Evolutionary conservation across 192 early-diverging fungal species (phyloP).

Genomic region (Podila epigama): DNA sequence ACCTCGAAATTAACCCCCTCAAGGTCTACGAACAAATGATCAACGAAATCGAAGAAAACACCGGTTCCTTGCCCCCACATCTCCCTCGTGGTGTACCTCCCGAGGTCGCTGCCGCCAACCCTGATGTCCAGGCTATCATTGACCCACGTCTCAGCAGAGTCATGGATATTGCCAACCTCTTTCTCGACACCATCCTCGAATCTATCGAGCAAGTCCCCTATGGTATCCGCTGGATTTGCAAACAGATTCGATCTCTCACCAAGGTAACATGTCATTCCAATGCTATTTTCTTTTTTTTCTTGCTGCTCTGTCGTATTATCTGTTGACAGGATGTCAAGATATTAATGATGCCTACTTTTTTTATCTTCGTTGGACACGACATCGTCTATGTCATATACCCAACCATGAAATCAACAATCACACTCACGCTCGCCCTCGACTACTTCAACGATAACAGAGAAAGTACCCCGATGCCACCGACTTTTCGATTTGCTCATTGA

Average conservation of each 20-base stretch:
- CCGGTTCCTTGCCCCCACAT: conserved; percentile 60
- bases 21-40: conserved; percentile 92
- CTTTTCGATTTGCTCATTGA: conserved; percentile 89
- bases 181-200: conserved; percentile 86
- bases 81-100: conserved; percentile 81
- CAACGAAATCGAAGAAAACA: conserved; percentile 73
- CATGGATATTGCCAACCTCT: conserved; percentile 85
- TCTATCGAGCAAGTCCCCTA: conserved; percentile 89
- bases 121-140: conserved; percentile 87
- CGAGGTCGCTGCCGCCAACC: conserved; percentile 81
- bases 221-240: conserved; percentile 98
- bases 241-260: conserved; percentile 93
- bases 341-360: conserved; percentile 1
- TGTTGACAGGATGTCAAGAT: neutral
- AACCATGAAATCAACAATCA: too few relatives aligned
- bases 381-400: too few relatives aligned
- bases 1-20: conserved; percentile 95
- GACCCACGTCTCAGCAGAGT: conserved; percentile 81
- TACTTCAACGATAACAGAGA: conserved; percentile 51
- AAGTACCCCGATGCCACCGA: conserved; percentile 93
- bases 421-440: too few relatives aligned
- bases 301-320: too few relatives aligned
- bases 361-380: too few relatives aligned
- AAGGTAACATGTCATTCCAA: conserved; percentile 66
- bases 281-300: neutral